phyloP scores from a whole-genome alignment of 257 asterid species.

The Nicotiana tabacum region DNA sequence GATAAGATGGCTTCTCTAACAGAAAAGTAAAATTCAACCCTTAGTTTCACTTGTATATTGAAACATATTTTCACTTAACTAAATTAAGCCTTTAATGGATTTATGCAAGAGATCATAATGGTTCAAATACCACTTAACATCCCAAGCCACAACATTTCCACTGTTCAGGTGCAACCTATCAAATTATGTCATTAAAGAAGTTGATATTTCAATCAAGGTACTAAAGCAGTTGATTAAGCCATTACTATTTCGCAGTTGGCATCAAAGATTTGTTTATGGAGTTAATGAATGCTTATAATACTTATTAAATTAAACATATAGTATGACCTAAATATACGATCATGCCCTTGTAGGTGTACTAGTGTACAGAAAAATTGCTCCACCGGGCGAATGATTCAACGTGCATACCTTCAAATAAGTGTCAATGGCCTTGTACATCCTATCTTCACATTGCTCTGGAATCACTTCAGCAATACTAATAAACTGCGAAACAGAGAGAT shows the following conservation, averaged over 20 bases:
- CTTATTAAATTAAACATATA: too few relatives aligned
- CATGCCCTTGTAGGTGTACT: background rate
- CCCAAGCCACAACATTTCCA: background rate
- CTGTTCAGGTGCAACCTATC: background rate
- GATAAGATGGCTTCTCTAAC: too few relatives aligned
- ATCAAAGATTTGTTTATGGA: background rate
- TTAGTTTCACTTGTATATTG: background rate
- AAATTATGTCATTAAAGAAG: background rate
- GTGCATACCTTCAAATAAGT: slow-evolving; percentile 67
- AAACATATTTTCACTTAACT: background rate
- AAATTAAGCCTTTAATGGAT: background rate
- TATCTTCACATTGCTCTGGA: slow-evolving; percentile 72
- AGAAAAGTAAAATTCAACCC: background rate
- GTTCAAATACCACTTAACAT: background rate
- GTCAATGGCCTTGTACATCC: slow-evolving; percentile 80
- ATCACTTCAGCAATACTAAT: slow-evolving; percentile 50
- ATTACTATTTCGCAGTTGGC: background rate
- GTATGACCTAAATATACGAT: too few relatives aligned
- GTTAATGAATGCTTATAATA: too few relatives aligned
- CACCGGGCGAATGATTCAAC: too few relatives aligned
- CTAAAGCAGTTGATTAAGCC: background rate
- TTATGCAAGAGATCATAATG: background rate
- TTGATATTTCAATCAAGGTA: background rate
- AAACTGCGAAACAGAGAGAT: slow-evolving; percentile 51
- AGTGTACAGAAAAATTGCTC: background rate